Evolutionary conservation across 371 early-diverging fungal genomes (phyloP).

Genomic region (Mortierella sp.): DNA sequence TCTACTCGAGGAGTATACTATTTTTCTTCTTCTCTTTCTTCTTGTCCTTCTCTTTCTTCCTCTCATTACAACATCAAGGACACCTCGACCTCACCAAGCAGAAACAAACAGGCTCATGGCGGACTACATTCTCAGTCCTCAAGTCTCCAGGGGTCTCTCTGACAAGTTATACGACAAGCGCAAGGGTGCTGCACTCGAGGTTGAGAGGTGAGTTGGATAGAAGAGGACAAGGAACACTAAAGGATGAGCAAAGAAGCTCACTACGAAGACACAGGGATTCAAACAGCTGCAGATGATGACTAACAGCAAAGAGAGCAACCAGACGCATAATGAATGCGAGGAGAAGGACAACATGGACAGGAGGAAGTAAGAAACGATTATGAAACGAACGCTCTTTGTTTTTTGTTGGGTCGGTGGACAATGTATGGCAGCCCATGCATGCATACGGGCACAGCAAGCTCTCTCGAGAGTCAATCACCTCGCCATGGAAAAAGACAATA

Average conservation of each 20-base stretch:
- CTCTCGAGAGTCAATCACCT: too few species aligned
- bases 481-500: too few species aligned
- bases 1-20: background rate
- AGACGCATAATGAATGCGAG: background rate
- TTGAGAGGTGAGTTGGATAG: constrained; percentile 75
- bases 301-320: background rate
- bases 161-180: constrained; percentile 94
- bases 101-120: constrained; percentile 38
- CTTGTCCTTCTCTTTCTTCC: background rate
- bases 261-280: background rate
- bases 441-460: too few species aligned
- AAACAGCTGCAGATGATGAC: background rate
- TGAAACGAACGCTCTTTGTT: too few species aligned
- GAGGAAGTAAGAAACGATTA: background rate
- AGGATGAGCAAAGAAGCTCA: background rate
- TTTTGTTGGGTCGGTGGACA: too few species aligned
- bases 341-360: background rate
- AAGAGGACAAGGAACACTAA: background rate
- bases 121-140: constrained; percentile 58
- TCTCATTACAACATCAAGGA: background rate
- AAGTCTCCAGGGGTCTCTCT: constrained; percentile 72
- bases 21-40: background rate
- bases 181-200: constrained; percentile 89
- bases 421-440: too few species aligned
- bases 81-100: background rate